Evolutionary conservation across 306 rosid genomes (phyloP).

Genomic region (Canavalia gladiata): DNA sequence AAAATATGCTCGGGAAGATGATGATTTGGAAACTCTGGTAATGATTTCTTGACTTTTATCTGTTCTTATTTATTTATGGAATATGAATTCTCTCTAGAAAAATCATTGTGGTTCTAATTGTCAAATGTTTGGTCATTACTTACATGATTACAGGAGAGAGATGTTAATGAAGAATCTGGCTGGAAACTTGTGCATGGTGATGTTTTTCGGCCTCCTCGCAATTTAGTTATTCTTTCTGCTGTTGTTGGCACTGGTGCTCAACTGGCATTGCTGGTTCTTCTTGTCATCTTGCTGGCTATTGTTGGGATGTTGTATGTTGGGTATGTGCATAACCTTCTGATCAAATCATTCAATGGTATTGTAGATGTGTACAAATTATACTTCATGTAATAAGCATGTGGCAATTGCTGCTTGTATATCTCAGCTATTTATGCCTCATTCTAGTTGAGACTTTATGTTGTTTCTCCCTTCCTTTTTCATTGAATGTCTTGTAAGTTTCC

Average conservation of each 20-base stretch:
- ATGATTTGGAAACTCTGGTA: constrained; percentile 96
- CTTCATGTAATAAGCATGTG: constrained; percentile 15
- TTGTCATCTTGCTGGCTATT: constrained; percentile 93
- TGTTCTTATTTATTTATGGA: constrained; percentile 23
- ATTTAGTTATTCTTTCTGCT: constrained; percentile 88
- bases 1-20: constrained; percentile 98
- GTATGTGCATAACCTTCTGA: constrained; percentile 47
- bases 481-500: constrained; percentile 24
- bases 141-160: constrained; percentile 78
- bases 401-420: constrained; percentile 34
- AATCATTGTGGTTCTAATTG: constrained; percentile 36
- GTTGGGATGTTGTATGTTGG: constrained; percentile 97
- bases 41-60: constrained; percentile 47
- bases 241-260: constrained; percentile 99
- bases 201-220: constrained; percentile 92
- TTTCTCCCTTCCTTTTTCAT: not conserved
- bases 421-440: constrained; percentile 10
- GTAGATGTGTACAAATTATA: constrained; percentile 22
- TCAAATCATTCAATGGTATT: constrained; percentile 15
- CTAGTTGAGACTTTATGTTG: constrained; percentile 26
- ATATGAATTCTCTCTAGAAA: constrained; percentile 17
- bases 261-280: constrained; percentile 92
- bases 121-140: constrained; percentile 40
- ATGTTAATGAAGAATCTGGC: constrained; percentile 98
- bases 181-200: constrained; percentile 99